Evolutionary conservation across 305 asterid species (phyloP).

Genomic region (Fraxinus xanthoxyloides): DNA sequence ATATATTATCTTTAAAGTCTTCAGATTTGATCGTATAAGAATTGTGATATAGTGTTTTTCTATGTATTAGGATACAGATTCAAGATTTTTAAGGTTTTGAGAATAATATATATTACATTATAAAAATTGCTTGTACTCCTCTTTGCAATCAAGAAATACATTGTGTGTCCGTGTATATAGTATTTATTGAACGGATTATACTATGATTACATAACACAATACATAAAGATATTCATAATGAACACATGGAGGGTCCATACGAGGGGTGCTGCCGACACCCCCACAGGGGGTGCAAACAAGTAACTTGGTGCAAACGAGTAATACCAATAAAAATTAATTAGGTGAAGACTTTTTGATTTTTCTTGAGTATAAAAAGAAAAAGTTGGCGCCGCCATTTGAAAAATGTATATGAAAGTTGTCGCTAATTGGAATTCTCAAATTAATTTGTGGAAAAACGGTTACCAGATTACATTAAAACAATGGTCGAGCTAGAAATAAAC

Average conservation of each 20-base stretch:
- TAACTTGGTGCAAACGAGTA: background rate
- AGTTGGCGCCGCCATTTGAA: slow-evolving; percentile 35
- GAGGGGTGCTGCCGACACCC: no score
- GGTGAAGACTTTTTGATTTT: background rate
- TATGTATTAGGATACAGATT: background rate
- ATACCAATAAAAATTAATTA: background rate
- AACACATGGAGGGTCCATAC: no score
- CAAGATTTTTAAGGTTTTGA: background rate
- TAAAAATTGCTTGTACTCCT: no score
- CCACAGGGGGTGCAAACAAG: no score
- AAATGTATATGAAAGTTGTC: background rate
- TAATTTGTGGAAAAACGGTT: background rate
- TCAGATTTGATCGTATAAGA: background rate
- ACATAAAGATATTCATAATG: no score
- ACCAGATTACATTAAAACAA: background rate
- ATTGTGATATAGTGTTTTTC: background rate
- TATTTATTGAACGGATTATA: no score
- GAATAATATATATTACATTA: no score
- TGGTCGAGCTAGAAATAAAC: background rate
- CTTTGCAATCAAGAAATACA: no score
- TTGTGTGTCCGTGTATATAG: no score
- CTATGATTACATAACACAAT: no score
- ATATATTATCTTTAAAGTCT: slow-evolving; percentile 13
- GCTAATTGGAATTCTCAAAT: background rate
- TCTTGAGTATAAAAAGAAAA: background rate